Percentiles rank a stretch among this genome's conserved stretches.
These are phyloP conservation scores for Aquilaria malaccensis DNA, from an alignment of 345 rosid genomes.

Conservation along the genomic window DNA sequence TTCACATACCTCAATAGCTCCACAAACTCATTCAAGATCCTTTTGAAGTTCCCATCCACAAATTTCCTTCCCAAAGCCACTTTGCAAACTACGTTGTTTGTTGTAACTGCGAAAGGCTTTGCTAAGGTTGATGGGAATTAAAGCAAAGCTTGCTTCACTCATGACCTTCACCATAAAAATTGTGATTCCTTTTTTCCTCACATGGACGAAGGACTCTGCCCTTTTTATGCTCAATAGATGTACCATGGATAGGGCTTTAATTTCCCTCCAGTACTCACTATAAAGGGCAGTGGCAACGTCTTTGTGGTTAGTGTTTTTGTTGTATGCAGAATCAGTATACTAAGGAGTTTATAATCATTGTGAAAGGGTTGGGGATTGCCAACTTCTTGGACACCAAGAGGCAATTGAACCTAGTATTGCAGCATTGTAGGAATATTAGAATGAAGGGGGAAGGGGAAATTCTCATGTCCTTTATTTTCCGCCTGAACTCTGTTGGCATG, in stretches of 20 bases:
- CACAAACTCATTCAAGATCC: slow-evolving; percentile 16
- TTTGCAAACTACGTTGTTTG: slow-evolving; percentile 42
- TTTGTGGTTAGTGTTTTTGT: neutral
- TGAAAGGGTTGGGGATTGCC: too few relatives aligned
- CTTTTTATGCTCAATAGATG: slow-evolving; percentile 45
- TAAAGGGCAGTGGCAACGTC: slow-evolving; percentile 40
- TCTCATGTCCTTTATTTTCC: too few relatives aligned
- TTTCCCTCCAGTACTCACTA: slow-evolving; percentile 69
- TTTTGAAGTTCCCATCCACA: slow-evolving; percentile 18
- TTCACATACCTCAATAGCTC: slow-evolving; percentile 27
- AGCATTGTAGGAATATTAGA: too few relatives aligned
- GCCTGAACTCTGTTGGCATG: too few relatives aligned
- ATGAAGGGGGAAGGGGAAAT: too few relatives aligned
- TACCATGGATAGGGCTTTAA: slow-evolving; percentile 38
- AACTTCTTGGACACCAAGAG: too few relatives aligned
- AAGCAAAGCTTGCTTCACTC: slow-evolving; percentile 6
- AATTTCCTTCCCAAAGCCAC: slow-evolving; percentile 47
- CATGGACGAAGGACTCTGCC: slow-evolving; percentile 27
- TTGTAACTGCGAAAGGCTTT: slow-evolving; percentile 13
- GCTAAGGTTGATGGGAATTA: slow-evolving; percentile 29
- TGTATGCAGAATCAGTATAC: too few relatives aligned
- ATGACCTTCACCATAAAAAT: slow-evolving; percentile 20
- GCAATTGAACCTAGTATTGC: too few relatives aligned
- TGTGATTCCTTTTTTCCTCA: slow-evolving; percentile 45
- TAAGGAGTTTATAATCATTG: too few relatives aligned